Evolutionary conservation across 495 filamentous ascomycete species (phyloP), one percentile per base, ranked within the genome.

Genomic region (Baudoinia panamericana): DNA sequence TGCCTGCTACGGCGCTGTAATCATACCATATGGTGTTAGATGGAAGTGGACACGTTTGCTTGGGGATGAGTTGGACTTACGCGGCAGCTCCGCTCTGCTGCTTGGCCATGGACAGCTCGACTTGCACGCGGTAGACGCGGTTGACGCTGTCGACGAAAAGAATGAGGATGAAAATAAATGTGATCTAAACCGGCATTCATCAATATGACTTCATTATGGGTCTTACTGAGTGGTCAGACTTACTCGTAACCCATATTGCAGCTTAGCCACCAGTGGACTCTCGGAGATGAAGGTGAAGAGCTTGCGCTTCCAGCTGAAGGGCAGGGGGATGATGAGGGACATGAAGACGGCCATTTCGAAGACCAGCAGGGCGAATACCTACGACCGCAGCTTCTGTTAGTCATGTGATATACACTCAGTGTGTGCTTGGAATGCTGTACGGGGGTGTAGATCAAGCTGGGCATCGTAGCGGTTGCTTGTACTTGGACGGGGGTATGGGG

Each of bases 121-220:
- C 65, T 63, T 95, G 88, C 34, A 97, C 90, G 17, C 88, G 83
- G 59, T 93, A 96, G 52, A 97, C 90, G 33, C 90, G 85, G 64
- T 97, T 97, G 59, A 97, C 85, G 60, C 86, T 94, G 66, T 97
- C 90, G 58, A 97, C 73, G 69, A 96, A 97, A 35, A 97, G 77
- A 42, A 97, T 93, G 30, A 95, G 64, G 54, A 97, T 96, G 65
- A 96, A 96, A 53, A 96, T 85, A 56, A 96, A 97, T 2, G 85
- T 93, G 31, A 97, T 97, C 79, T 95, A n/a, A n/a, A n/a, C n/a
- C n/a, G 33, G 17, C 25, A 64, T 0, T 34, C 20, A 23, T 50
- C 32, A 39, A 19, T 26, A 41, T 33, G 26, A n/a, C n/a, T 2
- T 10, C 16, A 33, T 9, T 16, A 4, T 15, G 10, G 10, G 3